Conservation (phyloP, 2,329 filamentous ascomycete species). For the Botryosphaeria dothidea region DNA sequence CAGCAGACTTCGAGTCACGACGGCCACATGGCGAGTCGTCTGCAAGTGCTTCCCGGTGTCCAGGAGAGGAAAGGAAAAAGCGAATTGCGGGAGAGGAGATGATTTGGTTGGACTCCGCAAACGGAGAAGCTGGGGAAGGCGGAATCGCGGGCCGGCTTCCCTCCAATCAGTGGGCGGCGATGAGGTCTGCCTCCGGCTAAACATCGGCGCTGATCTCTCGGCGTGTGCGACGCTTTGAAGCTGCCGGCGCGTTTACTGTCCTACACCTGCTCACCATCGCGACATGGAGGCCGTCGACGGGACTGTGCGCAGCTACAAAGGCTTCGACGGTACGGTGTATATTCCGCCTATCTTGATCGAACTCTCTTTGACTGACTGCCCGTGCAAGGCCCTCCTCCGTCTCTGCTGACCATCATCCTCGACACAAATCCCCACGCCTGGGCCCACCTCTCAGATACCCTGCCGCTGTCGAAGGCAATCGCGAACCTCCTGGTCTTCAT, state of each 20-base stretch:
- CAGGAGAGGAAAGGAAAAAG: neutral
- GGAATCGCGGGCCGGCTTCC: neutral
- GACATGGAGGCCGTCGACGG: constrained; percentile 68
- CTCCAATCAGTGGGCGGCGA: neutral
- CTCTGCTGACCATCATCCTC: constrained; percentile 85
- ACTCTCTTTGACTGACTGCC: neutral
- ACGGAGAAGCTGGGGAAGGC: neutral
- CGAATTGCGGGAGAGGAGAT: neutral
- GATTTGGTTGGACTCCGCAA: neutral
- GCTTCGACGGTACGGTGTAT: constrained; percentile 32
- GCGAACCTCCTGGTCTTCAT: constrained; percentile 93
- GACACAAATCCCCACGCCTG: constrained; percentile 97
- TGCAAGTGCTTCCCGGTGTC: neutral
- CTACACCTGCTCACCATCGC: constrained; percentile 6
- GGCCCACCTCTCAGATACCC: constrained; percentile 71
- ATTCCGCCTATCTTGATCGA: constrained; percentile 14
- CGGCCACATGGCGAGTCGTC: neutral
- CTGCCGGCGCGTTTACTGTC: neutral
- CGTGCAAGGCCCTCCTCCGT: constrained; percentile 62
- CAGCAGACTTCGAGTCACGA: neutral
- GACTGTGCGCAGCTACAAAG: constrained; percentile 46
- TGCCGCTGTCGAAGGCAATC: constrained; percentile 81
- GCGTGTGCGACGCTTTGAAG: neutral
- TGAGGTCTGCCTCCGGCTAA: neutral
- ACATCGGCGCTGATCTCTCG: neutral